These are phyloP conservation scores for Chamaecyparis obtusa DNA, from an alignment of 75 land plant genomes.

Conservation along the genomic window DNA sequence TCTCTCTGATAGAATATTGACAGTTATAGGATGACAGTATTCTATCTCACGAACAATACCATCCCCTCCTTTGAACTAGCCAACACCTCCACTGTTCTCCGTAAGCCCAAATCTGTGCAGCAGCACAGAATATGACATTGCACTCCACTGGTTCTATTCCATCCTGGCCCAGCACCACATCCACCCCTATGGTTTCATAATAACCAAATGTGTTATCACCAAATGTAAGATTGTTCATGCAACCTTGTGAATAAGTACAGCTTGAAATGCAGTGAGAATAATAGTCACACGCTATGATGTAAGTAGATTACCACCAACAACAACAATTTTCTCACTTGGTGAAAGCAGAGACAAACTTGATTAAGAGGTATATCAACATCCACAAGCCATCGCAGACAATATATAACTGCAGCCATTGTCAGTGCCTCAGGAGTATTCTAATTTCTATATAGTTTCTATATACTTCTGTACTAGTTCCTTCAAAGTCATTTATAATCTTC, in stretches of 20 bases:
- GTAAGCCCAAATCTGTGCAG: no score
- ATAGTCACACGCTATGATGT: constrained; percentile 96
- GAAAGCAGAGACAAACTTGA: constrained; percentile 94
- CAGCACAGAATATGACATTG: constrained; percentile 88
- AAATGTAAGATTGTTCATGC: no score
- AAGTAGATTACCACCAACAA: constrained; percentile 99
- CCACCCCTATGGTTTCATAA: constrained; percentile 99
- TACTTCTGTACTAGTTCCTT: no score
- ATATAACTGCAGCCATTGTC: constrained; percentile 94
- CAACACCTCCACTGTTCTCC: constrained; percentile 94
- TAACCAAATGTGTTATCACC: constrained; percentile 95
- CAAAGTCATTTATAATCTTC: no score
- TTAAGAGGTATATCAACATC: constrained; percentile 97
- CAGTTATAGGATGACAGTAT: constrained; percentile 72
- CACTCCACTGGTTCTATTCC: constrained; percentile 95
- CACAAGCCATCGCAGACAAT: constrained; percentile 92
- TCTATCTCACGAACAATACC: constrained; percentile 89
- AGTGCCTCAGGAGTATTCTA: constrained; percentile 99
- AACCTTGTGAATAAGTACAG: constrained; percentile 99
- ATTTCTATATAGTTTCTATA: no score
- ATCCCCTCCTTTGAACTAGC: constrained; percentile 82
- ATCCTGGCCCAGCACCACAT: constrained; percentile 89
- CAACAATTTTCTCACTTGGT: constrained; percentile 97
- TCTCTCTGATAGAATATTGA: no score
- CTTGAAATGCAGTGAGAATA: constrained; percentile 87